Percentiles rank a stretch among this genome's conserved stretches.
Conservation (phyloP, 352 stramenopile species). For the Globisporangium carolinianum region DNA sequence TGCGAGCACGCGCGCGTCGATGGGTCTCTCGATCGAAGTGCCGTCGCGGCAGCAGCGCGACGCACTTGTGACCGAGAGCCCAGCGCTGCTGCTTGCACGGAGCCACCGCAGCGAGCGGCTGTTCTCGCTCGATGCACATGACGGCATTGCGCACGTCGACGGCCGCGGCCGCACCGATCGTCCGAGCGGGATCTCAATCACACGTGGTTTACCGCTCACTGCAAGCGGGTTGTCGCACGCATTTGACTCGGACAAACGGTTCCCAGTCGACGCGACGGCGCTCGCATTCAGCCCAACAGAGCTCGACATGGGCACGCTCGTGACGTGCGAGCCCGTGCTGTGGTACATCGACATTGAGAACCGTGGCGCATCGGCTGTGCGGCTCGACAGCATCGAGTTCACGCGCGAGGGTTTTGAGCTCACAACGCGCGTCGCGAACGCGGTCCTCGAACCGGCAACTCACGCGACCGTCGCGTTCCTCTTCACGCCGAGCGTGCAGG, state of each 20-base stretch:
- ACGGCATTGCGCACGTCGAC: conserved; percentile 2
- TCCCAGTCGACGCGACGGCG: conserved; percentile 14
- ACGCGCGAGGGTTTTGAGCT: conserved; percentile 37
- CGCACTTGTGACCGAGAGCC: conserved; percentile 6
- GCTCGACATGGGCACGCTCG: conserved; percentile 26
- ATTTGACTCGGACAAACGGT: background rate
- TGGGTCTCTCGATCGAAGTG: conserved; percentile 6
- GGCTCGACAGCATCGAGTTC: conserved; percentile 34
- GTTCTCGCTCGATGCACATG: conserved; percentile 1
- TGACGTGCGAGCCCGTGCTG: conserved; percentile 26
- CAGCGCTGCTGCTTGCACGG: conserved; percentile 3
- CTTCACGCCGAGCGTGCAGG: conserved; percentile 24
- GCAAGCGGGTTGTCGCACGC: background rate
- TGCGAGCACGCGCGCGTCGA: background rate
- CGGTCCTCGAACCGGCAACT: conserved; percentile 26
- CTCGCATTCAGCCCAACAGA: conserved; percentile 31
- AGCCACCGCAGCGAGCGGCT: conserved; percentile 1
- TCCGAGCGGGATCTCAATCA: conserved; percentile 34
- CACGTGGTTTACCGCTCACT: conserved; percentile 12
- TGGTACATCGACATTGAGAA: conserved; percentile 36
- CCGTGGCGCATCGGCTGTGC: conserved; percentile 17
- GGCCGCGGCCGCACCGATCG: conserved; percentile 8
- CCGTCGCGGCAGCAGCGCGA: conserved; percentile 7
- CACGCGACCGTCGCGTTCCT: conserved; percentile 30
- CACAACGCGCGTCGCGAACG: conserved; percentile 23